A percentile compares a stretch with the other conserved stretches of the same genome.
Evolutionary conservation across 23 red algal genomes (phyloP).

Genomic region (Porphyridium purpureum): DNA sequence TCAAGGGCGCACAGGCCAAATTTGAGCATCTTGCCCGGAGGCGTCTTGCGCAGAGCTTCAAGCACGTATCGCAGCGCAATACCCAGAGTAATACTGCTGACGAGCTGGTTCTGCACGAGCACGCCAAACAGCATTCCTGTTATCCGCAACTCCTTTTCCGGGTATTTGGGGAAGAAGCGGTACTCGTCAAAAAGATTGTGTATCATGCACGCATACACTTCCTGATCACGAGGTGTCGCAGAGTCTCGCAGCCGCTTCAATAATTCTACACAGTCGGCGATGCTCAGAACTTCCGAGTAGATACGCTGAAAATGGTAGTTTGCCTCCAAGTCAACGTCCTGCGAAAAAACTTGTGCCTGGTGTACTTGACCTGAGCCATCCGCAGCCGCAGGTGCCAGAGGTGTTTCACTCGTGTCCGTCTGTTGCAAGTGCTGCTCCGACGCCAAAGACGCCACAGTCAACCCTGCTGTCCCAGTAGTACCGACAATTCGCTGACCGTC

Average conservation of each 20-base stretch:
- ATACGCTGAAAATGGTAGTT: slow-evolving; percentile 55
- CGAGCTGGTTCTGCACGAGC: slow-evolving; percentile 41
- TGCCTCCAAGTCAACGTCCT: slow-evolving; percentile 61
- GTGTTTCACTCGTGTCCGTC: neutral
- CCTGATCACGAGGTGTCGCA: slow-evolving; percentile 15
- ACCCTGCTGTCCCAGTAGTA: too few species aligned
- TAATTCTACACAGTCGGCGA: slow-evolving; percentile 38
- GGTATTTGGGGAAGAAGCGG: slow-evolving; percentile 82
- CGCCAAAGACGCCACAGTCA: neutral
- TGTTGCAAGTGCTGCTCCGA: neutral
- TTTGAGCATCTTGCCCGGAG: slow-evolving; percentile 34
- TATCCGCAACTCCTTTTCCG: slow-evolving; percentile 61
- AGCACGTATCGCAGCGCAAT: slow-evolving; percentile 51
- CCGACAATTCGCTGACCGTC: too few species aligned
- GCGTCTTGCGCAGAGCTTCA: slow-evolving; percentile 44
- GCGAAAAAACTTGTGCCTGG: slow-evolving; percentile 27
- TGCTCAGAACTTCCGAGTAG: slow-evolving; percentile 18
- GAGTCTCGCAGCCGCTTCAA: slow-evolving; percentile 32
- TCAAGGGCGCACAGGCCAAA: slow-evolving; percentile 74
- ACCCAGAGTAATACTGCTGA: slow-evolving; percentile 27
- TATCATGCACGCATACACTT: slow-evolving; percentile 70
- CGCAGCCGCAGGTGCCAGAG: neutral
- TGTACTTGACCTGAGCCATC: too few species aligned
- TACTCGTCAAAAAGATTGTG: slow-evolving; percentile 99
- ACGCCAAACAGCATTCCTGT: slow-evolving; percentile 83